These are phyloP conservation scores for Hygrophila difformis DNA, from an alignment of 257 asterid species.

Conservation along the genomic window DNA sequence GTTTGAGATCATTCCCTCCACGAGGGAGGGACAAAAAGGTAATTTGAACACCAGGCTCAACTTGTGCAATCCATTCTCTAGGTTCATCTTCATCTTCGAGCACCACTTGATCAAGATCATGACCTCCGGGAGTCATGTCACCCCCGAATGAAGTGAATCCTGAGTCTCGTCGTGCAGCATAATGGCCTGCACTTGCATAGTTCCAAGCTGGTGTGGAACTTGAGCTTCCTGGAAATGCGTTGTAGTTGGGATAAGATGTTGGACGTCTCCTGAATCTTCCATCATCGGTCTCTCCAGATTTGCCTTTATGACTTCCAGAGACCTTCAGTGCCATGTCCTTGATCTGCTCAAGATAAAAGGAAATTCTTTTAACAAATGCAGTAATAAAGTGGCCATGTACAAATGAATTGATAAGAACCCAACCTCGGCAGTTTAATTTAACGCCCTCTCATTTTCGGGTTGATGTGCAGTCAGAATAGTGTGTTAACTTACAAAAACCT, in stretches of 20 bases:
- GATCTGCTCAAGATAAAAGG: slow-evolving; percentile 37
- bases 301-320: slow-evolving; percentile 62
- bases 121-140: slow-evolving; percentile 36
- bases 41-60: slow-evolving; percentile 89
- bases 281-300: slow-evolving; percentile 44
- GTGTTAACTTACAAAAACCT: too few relatives aligned
- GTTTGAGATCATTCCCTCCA: slow-evolving; percentile 82
- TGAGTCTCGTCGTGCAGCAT: slow-evolving; percentile 30
- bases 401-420: too few relatives aligned
- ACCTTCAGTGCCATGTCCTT: slow-evolving; percentile 78
- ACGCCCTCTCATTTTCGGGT: too few relatives aligned
- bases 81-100: slow-evolving; percentile 55
- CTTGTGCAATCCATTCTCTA: slow-evolving; percentile 85
- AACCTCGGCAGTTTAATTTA: too few relatives aligned
- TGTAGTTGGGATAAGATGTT: slow-evolving; percentile 54
- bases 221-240: slow-evolving; percentile 52
- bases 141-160: slow-evolving; percentile 36
- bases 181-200: slow-evolving; percentile 36
- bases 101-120: slow-evolving; percentile 29
- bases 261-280: slow-evolving; percentile 59
- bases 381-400: too few relatives aligned
- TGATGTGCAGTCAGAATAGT: too few relatives aligned
- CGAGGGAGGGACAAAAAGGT: slow-evolving; percentile 73
- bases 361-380: slow-evolving; percentile 16
- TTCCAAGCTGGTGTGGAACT: slow-evolving; percentile 81